These are phyloP conservation scores for Pythium scleroteichum DNA, from an alignment of 352 stramenopile genomes.

Conservation along the genomic window DNA sequence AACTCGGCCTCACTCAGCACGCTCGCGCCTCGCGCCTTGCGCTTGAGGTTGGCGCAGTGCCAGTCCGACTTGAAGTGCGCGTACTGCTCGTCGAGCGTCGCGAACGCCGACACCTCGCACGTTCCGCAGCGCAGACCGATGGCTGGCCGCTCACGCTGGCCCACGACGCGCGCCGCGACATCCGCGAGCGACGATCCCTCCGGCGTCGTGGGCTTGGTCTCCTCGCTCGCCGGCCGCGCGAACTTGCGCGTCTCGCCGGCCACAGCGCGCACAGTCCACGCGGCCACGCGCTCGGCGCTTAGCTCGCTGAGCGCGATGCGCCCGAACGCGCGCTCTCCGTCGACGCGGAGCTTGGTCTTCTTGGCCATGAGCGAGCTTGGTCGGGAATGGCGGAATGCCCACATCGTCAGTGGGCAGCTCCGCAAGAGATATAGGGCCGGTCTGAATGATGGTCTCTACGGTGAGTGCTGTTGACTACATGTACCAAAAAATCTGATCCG, in stretches of 20 bases:
- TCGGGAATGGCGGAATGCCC: not conserved
- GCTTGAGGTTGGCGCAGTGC: conserved; percentile 84
- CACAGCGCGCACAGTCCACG: conserved; percentile 66
- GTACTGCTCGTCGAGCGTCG: conserved; percentile 79
- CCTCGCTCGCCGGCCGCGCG: conserved; percentile 17
- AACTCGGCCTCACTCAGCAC: conserved; percentile 47
- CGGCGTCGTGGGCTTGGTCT: not conserved
- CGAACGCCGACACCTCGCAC: conserved; percentile 70
- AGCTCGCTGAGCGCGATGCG: conserved; percentile 69
- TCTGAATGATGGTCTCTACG: conserved; percentile 5
- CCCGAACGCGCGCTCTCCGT: conserved; percentile 50
- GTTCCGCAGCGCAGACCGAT: conserved; percentile 69
- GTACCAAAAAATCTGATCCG: not conserved
- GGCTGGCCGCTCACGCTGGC: conserved; percentile 40
- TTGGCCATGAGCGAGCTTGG: conserved; percentile 20
- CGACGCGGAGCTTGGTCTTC: conserved; percentile 16
- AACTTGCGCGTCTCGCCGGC: conserved; percentile 57
- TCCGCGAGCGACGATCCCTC: conserved; percentile 14
- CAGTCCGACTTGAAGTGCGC: conserved; percentile 83
- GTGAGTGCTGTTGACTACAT: conserved; percentile 26
- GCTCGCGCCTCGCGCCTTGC: conserved; percentile 52
- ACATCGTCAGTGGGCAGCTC: not conserved
- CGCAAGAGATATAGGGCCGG: conserved; percentile 10
- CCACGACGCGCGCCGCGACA: conserved; percentile 36
- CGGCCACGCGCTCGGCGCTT: conserved; percentile 36